Evolutionary conservation across 495 filamentous ascomycete species (phyloP), one percentile per base, ranked within the genome.

Genomic region (Xylaria castorea): DNA sequence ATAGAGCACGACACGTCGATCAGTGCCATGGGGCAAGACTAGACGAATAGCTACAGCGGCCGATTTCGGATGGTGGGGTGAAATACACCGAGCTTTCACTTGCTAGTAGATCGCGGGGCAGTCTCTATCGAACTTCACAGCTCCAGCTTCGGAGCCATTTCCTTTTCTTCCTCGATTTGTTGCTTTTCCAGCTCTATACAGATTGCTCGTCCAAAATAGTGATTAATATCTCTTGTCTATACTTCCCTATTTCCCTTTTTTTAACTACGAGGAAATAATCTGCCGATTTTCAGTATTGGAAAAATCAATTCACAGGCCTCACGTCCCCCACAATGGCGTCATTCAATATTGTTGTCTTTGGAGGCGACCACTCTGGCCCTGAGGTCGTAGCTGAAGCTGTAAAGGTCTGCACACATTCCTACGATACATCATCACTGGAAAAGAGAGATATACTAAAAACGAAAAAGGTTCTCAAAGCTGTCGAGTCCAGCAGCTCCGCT

Each of bases 291-390:
- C 57, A 36, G 57, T 16, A 36, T 6, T 36, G 32, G 30, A 61
- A 20, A 62, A 3, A 0, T 25, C 58, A 36, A 3, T 3, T 25
- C 58, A 36, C 20, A 0, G 8, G 34, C 20, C 8, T 20, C 38
- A 20, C n/a, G 11, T 42, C 58, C n/a, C 18, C 18, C 44, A 81
- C 72, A 58, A 89, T 89, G 87, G 75, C 85, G 65, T 82, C 81
- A 63, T 83, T 87, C 72, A 88, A 88, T 63, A 89, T 89, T 76
- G 87, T 89, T 32, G 92, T 94, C 58, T 94, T 94, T 79, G 90
- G 83, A 76, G 96, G 96, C 79, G 96, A 99, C 83, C 94, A 97
- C 83, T 94, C 92, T 77, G 96, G 96, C 80, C 96, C 96, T 16
- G 96, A 99, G 91, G 96, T 88, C 62, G 81, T 87, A 2, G 83